These are phyloP conservation scores for Ustulina deusta DNA, from an alignment of 2,329 filamentous ascomycete species.

Conservation along the genomic window DNA sequence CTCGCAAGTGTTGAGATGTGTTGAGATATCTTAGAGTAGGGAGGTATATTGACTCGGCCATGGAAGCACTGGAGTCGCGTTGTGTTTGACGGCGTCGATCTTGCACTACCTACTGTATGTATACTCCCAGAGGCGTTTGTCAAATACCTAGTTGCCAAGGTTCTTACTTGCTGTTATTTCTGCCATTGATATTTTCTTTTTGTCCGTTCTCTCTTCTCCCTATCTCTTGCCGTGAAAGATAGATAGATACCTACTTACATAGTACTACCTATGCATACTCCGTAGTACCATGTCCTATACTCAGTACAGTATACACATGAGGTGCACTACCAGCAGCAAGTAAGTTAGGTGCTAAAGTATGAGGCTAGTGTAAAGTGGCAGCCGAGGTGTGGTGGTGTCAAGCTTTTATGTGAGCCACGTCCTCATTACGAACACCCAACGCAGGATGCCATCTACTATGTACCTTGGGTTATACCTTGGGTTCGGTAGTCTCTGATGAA, in stretches of 20 bases:
- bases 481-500: not conserved
- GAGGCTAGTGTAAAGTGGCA: not conserved
- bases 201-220: not conserved
- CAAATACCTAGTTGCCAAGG: not conserved
- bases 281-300: too few species aligned
- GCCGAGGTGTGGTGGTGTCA: slow-evolving; percentile 9
- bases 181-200: not conserved
- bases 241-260: not conserved
- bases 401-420: slow-evolving; percentile 2
- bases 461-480: not conserved
- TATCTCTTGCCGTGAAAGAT: not conserved
- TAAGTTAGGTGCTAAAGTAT: not conserved
- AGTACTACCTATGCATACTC: not conserved
- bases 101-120: not conserved
- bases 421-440: slow-evolving; percentile 7
- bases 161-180: not conserved
- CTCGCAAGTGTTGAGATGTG: slow-evolving; percentile 6
- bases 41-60: slow-evolving; percentile 17
- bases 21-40: not conserved
- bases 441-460: not conserved
- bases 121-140: not conserved
- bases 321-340: not conserved
- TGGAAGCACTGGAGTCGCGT: not conserved
- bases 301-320: too few species aligned
- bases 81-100: slow-evolving; percentile 6